These are phyloP conservation scores for Trifolium dubium DNA, from an alignment of 306 rosid genomes.

Conservation along the genomic window DNA sequence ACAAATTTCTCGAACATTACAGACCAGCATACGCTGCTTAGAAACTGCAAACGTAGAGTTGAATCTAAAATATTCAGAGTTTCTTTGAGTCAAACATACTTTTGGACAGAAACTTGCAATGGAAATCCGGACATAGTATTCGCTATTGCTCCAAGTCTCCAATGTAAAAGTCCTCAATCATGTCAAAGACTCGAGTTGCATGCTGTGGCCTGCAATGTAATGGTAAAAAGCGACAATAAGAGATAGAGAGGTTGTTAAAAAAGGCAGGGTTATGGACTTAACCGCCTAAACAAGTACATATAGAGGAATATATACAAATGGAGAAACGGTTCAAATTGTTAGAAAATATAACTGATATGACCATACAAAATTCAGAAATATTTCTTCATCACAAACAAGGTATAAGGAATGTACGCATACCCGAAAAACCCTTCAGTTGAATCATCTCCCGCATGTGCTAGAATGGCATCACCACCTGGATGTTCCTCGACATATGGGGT, in stretches of 20 bases:
- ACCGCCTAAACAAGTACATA: conserved; percentile 13
- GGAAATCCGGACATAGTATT: background rate
- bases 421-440: conserved; percentile 85
- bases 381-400: conserved; percentile 8
- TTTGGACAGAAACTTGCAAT: background rate
- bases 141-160: conserved; percentile 67
- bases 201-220: conserved; percentile 81
- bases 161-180: conserved; percentile 80
- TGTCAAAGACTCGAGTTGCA: conserved; percentile 88
- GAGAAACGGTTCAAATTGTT: background rate
- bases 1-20: conserved; percentile 25
- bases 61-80: background rate
- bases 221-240: conserved; percentile 17
- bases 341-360: background rate
- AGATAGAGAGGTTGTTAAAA: background rate
- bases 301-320: conserved; percentile 3
- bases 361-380: background rate
- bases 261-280: background rate
- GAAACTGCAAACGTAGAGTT: background rate
- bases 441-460: conserved; percentile 88
- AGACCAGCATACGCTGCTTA: background rate
- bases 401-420: conserved; percentile 47
- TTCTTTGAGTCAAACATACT: background rate
- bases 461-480: conserved; percentile 98
- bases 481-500: conserved; percentile 95